Percentiles rank a stretch among this genome's conserved stretches.
These are phyloP conservation scores for Aspergillus latus DNA, from an alignment of 2,329 filamentous ascomycete genomes.

Conservation along the genomic window DNA sequence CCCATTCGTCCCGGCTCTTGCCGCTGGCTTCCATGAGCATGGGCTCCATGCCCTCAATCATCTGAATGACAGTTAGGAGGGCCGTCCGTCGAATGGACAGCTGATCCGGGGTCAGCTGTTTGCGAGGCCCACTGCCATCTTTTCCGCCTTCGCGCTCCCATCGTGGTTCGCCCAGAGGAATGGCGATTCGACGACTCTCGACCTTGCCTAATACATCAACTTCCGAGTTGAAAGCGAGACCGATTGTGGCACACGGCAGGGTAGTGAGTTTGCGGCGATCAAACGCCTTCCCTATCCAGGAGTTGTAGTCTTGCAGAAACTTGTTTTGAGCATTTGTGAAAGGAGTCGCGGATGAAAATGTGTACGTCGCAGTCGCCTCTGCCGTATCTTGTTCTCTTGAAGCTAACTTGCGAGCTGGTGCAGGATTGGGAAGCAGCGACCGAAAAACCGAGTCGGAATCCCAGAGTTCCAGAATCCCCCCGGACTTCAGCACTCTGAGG, in stretches of 20 bases:
- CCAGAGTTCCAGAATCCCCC: constrained; percentile 83
- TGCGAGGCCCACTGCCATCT: constrained; percentile 37
- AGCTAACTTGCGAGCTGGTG: constrained; percentile 56
- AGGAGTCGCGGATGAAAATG: constrained; percentile 78
- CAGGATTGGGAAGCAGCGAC: constrained; percentile 76
- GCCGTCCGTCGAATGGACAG: constrained; percentile 73
- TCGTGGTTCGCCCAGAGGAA: constrained; percentile 78
- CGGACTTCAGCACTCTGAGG: constrained; percentile 71
- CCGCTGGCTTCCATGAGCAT: constrained; percentile 77
- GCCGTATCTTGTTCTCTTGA: constrained; percentile 65
- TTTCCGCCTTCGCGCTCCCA: constrained; percentile 72
- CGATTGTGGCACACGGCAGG: constrained; percentile 75
- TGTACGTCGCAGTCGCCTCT: constrained; percentile 73
- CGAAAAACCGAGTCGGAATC: constrained; percentile 82
- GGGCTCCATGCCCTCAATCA: constrained; percentile 83
- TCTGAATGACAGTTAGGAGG: constrained; percentile 75
- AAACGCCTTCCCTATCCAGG: constrained; percentile 75
- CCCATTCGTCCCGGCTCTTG: constrained; percentile 90
- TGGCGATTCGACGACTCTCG: constrained; percentile 74
- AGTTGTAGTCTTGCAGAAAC: constrained; percentile 79
- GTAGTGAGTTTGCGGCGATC: constrained; percentile 68
- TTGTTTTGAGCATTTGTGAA: constrained; percentile 78
- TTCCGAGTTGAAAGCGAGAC: constrained; percentile 78
- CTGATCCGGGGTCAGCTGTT: constrained; percentile 65
- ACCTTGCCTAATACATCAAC: constrained; percentile 68